Conservation (phyloP, 352 stramenopile species). For the Phytophthora pluvialis region DNA sequence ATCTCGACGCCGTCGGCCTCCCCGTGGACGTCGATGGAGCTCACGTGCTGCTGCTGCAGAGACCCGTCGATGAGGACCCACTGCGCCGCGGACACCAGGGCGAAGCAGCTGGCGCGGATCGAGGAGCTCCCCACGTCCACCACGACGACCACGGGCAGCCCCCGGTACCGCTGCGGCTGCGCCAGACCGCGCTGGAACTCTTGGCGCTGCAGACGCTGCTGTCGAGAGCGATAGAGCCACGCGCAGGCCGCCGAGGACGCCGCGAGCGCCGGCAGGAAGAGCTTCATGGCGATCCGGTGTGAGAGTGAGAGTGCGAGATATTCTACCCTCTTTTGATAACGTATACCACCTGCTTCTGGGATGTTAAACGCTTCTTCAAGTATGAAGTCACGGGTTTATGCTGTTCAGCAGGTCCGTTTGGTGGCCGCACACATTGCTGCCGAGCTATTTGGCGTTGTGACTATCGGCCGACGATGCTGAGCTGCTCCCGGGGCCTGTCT, state of each 20-base stretch:
- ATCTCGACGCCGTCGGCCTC: constrained; percentile 64
- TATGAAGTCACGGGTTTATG: no score
- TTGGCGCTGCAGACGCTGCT: constrained; percentile 30
- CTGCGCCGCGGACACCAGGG: constrained; percentile 46
- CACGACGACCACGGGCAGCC: constrained; percentile 67
- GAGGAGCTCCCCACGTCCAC: constrained; percentile 95
- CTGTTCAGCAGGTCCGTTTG: no score
- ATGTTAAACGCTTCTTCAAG: no score
- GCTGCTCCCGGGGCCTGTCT: constrained; percentile 8
- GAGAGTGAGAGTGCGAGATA: no score
- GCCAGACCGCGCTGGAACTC: constrained; percentile 38
- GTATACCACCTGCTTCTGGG: no score
- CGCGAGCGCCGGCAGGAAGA: constrained; percentile 34
- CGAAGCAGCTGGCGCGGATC: constrained; percentile 91
- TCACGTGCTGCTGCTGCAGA: constrained; percentile 64
- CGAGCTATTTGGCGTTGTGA: not conserved
- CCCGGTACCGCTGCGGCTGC: constrained; percentile 50
- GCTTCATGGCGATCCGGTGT: constrained; percentile 24
- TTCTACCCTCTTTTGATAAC: no score
- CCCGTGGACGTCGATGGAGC: constrained; percentile 57
- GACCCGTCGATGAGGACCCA: constrained; percentile 74
- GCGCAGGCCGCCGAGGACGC: constrained; percentile 31
- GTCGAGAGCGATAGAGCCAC: constrained; percentile 31
- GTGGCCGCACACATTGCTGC: no score
- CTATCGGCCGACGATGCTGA: constrained; percentile 26